Evolutionary conservation across 192 early-diverging fungal species (phyloP), one percentile per base, ranked within the genome.

Genomic region (Obelidium mucronatum): DNA sequence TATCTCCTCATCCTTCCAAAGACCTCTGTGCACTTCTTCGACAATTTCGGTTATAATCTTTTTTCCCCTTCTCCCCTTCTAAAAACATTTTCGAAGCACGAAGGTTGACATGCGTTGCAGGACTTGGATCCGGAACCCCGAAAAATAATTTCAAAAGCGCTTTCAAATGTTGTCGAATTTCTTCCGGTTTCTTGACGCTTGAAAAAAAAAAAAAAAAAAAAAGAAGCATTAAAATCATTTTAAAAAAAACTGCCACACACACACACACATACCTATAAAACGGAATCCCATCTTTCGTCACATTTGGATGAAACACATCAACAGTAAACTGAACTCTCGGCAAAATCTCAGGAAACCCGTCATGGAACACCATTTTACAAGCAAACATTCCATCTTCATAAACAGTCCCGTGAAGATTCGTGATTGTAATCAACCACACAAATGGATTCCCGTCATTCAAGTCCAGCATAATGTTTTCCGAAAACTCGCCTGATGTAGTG

Each of bases 331-430:
- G 82, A 62, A 85, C 80, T 11, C 90, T 66, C 0, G 90, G 88
- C 30, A 76, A 67, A 28, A 89, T 80, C 2, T 85, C 86, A 0
- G 90, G 88, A 67, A 89, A 91, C 1, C 71, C 48, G 34, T 89
- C 69, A 71, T 87, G 86, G 80, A 91, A 90, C 2, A 84, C 72
- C 52, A 91, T 81, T 67, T 85, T 67, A 24, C 81, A 81, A 1
- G 74, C 73, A 75, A 91, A 91, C 76, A 90, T 78, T 54, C 89
- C 89, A 22, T 86, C 89, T 39, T 90, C 89, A 67, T 88, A 90
- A 40, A 81, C 77, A 73, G 82, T 87, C 74, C 78, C 85, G 2
- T 81, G 85, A 11, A 58, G 36, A 35, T 85, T 83, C 66, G 86
- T 79, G 39, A 90, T 52, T 1, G 84, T 84, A 40, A 88, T 79